Evolutionary conservation across 331 rosid species (phyloP), one percentile per base, ranked within the genome.

Genomic region (Malus hybrid): DNA sequence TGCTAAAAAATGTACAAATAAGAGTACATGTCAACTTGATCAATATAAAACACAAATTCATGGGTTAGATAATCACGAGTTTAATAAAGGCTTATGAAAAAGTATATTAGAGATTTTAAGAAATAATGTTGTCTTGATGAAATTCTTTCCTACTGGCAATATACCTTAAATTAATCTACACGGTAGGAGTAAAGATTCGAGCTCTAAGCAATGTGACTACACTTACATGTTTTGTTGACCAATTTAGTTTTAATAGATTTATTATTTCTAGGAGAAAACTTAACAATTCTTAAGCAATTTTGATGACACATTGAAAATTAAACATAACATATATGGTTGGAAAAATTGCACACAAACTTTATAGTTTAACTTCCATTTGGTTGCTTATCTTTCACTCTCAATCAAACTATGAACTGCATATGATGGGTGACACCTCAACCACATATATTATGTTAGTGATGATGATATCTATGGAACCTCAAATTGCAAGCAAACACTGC

Each of bases 361-460:
- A 52, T 52, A 52, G 10, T 52, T 52, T 52, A 52, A 18, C 36
- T 27, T 27, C 67, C 20, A 5, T 62, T 62, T 14, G 67, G 3
- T 62, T 62, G 10, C 64, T 12, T 59, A 59, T 59, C 10, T 28
- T 27, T 27, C 1, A 62, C 22, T 52, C 57, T 14, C 36, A 70
- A 16, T 52, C 24, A 70, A 54, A 9, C 64, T 54, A 54, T 2
- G 65, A 32, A 32, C 11, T 31, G 14, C 75, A 32, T 55, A 55
- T 71, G 31, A 20, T 71, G 34, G 22, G 75, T 55, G 65, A 71
- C 65, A 55, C 34, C 22, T 55, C 65, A 71, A 54, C 75, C 48
- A 52, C 10, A 18, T 2, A 10, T 22, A 71, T 42, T 42, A 42
- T 31, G 48, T 7, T 29, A 19, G 24, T 34, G 56, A 31, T 70